Evolutionary conservation across 2,329 filamentous ascomycete species (phyloP).

Genomic region (Cryphonectria japonica): DNA sequence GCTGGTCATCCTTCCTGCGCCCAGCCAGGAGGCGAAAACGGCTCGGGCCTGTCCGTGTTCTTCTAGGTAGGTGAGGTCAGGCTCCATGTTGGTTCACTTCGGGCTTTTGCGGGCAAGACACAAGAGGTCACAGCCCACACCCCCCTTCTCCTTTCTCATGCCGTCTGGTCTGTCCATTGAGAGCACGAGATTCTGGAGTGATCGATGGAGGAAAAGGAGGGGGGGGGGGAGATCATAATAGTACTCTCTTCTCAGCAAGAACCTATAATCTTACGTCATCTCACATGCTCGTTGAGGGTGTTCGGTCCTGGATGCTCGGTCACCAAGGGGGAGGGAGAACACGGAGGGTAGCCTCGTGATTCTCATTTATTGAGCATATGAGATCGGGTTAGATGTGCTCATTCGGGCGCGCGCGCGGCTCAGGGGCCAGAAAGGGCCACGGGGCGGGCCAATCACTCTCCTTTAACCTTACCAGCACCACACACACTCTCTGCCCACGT

Average conservation of each 20-base stretch:
- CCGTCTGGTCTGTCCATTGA: neutral
- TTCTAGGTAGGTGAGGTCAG: neutral
- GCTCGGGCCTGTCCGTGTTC: conserved; percentile 16
- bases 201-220: neutral
- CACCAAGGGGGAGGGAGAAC: neutral
- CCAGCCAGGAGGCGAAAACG: neutral
- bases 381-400: neutral
- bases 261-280: conserved; percentile 14
- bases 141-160: neutral
- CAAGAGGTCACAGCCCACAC: neutral
- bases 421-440: neutral
- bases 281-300: neutral
- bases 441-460: neutral
- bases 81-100: neutral
- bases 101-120: neutral
- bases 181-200: neutral
- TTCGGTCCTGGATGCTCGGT: neutral
- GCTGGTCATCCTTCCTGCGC: too few species aligned
- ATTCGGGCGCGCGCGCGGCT: neutral
- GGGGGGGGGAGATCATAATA: neutral
- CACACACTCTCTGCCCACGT: neutral
- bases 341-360: neutral
- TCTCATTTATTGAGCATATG: neutral
- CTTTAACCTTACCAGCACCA: neutral
- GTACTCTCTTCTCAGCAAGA: neutral